Conservation (phyloP, 2,329 filamentous ascomycete genomes). For the Hypocrella siamensis region DNA sequence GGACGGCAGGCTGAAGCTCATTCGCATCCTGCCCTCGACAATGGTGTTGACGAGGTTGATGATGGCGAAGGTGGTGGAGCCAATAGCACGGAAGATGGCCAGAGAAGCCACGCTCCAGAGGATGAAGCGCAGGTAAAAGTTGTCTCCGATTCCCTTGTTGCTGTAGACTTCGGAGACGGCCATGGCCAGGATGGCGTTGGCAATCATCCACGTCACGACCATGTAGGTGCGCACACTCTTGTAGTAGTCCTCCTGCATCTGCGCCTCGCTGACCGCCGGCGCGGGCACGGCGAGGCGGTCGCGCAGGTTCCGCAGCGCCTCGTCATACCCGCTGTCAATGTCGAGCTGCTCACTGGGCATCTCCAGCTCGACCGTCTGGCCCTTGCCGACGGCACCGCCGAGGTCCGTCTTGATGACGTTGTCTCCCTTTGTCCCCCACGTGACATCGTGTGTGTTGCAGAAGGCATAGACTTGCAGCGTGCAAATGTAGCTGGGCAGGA, state of each 20-base stretch:
- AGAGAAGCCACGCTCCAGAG: conserved; percentile 80
- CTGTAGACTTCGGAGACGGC: conserved; percentile 76
- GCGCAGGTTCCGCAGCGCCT: conserved; percentile 87
- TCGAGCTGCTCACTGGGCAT: conserved; percentile 98
- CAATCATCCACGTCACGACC: conserved; percentile 87
- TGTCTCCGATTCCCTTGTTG: conserved; percentile 53
- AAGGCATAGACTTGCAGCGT: conserved; percentile 97
- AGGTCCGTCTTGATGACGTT: conserved; percentile 90
- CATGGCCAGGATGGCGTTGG: conserved; percentile 89
- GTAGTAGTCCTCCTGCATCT: conserved; percentile 97
- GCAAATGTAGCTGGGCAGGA: conserved; percentile 89
- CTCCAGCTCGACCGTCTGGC: conserved; percentile 77
- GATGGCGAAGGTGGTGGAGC: conserved; percentile 64
- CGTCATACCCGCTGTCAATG: conserved; percentile 94
- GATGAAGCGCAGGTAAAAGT: conserved; percentile 85
- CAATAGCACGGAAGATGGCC: conserved; percentile 77
- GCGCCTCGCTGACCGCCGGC: conserved; percentile 48
- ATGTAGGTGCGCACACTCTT: conserved; percentile 95
- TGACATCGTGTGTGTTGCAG: conserved; percentile 97
- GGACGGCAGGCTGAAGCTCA: conserved; percentile 33
- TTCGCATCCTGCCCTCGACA: conserved; percentile 65
- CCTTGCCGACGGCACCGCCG: conserved; percentile 66
- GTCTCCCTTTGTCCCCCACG: conserved; percentile 97
- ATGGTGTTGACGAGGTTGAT: conserved; percentile 73
- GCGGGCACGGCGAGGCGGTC: conserved; percentile 73